A percentile compares a stretch with the other conserved stretches of the same genome.
These are phyloP conservation scores for Pleurotus tuoliensis DNA, from an alignment of 768 basidiomycete genomes.

Conservation along the genomic window DNA sequence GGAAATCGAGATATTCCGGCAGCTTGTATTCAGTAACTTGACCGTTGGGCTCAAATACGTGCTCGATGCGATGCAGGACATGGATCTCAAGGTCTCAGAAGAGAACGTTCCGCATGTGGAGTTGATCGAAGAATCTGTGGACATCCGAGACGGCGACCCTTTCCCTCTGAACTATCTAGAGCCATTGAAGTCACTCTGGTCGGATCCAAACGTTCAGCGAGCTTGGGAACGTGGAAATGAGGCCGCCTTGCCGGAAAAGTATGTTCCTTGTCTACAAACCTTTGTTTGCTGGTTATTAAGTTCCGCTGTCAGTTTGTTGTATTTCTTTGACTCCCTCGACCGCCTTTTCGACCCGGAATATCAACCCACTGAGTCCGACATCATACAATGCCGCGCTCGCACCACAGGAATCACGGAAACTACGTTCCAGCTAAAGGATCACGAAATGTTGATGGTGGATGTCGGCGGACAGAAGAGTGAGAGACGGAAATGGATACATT, in stretches of 20 bases:
- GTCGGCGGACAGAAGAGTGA: slow-evolving; percentile 94
- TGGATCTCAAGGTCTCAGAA: slow-evolving; percentile 70
- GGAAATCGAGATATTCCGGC: slow-evolving; percentile 87
- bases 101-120: slow-evolving; percentile 56
- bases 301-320: slow-evolving; percentile 45
- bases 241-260: slow-evolving; percentile 91
- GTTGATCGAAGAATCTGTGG: slow-evolving; percentile 61
- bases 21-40: slow-evolving; percentile 90
- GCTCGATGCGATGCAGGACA: slow-evolving; percentile 86
- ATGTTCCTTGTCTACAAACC: slow-evolving; percentile 14
- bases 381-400: slow-evolving; percentile 79
- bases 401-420: slow-evolving; percentile 93
- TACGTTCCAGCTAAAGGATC: slow-evolving; percentile 70
- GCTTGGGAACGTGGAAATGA: slow-evolving; percentile 86
- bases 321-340: slow-evolving; percentile 79
- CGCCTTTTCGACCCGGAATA: slow-evolving; percentile 75
- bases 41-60: slow-evolving; percentile 80
- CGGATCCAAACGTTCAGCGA: slow-evolving; percentile 66
- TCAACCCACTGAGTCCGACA: slow-evolving; percentile 79
- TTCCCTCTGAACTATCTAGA: slow-evolving; percentile 69
- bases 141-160: slow-evolving; percentile 75
- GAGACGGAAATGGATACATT: slow-evolving; percentile 91
- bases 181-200: slow-evolving; percentile 72
- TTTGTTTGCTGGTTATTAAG: neutral
- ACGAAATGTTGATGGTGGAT: slow-evolving; percentile 91